Evolutionary conservation across 768 basidiomycete species (phyloP), one percentile per base, ranked within the genome.

Genomic region (Pulveroboletus ravenelii): DNA sequence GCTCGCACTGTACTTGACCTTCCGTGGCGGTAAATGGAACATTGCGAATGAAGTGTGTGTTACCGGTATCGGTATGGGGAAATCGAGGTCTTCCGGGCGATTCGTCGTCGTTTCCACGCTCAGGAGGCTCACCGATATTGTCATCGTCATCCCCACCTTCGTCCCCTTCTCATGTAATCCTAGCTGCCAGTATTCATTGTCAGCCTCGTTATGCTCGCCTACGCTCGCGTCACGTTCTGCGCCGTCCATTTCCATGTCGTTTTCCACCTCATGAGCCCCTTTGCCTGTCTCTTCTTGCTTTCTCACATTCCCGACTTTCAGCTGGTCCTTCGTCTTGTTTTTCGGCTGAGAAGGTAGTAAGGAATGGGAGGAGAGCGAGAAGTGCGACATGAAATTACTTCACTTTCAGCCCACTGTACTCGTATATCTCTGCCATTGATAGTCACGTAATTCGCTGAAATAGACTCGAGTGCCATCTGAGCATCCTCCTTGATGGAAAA

Each of bases 11-110:
- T n/a, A 99, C 71, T 60, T 99, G 94, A 45, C 96, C 93, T 55
- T 98, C 93, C 0, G 92, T 95, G 1, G 91, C 89, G 50, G 84
- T 79, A 67, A 92, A 98, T 3, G 93, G 87, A 17, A 99, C 74
- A 62, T 99, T 99, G 41, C 95, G 86, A 30, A 99, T 76, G 70
- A 99, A 99, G 3, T 98, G 73, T 0, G 95, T 98, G 6, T 85
- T 92, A 17, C 94, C 95, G 5, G 83, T 78, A 55, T 93, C 91
- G 12, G 93, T 87, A 12, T 82, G 78, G 15, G 93, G 93, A 23
- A 94, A 74, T 59, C 81, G 71, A 41, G 89, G 82, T 66, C 83
- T 81, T 42, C 74, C 68, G 14, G 76, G 78, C 29, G 75, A 69
- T 47, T 78, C 75, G 15, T 71, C 69, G 10, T 56, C 57, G 31